Percentiles rank a stretch among this genome's conserved stretches.
Conservation (phyloP, 2,329 filamentous ascomycete genomes). For the Alternaria dauci region DNA sequence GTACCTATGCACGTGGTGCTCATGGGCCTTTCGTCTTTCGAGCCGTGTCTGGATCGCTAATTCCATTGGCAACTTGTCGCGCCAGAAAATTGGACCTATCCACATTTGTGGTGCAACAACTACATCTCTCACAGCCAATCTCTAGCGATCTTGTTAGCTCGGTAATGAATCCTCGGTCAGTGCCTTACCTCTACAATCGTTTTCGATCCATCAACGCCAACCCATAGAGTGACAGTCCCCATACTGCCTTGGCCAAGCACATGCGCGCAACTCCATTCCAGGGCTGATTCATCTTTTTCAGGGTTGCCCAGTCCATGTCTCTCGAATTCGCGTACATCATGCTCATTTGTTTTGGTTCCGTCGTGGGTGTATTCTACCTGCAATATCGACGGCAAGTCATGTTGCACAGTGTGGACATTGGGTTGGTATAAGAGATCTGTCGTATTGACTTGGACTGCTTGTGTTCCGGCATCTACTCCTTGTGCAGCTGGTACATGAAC, state of each 20-base stretch:
- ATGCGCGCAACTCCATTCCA: background rate
- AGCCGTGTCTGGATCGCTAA: constrained; percentile 14
- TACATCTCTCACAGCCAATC: background rate
- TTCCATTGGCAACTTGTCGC: constrained; percentile 17
- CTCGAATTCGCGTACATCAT: background rate
- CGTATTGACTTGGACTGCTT: background rate
- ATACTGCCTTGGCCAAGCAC: background rate
- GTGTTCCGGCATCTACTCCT: background rate
- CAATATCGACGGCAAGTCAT: background rate
- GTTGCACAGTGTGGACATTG: background rate
- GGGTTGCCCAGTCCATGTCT: background rate
- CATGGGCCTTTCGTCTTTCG: background rate
- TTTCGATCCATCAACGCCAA: background rate
- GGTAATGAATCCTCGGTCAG: background rate
- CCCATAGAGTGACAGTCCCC: background rate
- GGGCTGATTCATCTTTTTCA: background rate
- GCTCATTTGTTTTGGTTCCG: background rate
- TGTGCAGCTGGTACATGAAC: background rate
- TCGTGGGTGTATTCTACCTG: background rate
- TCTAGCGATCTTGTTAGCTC: background rate
- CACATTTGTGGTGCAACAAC: background rate
- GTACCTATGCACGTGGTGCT: constrained; percentile 13
- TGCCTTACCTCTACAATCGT: background rate
- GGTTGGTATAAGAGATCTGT: background rate
- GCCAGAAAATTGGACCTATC: constrained; percentile 15